Conservation (phyloP, 345 rosid species). For the Erodium maritimum region DNA sequence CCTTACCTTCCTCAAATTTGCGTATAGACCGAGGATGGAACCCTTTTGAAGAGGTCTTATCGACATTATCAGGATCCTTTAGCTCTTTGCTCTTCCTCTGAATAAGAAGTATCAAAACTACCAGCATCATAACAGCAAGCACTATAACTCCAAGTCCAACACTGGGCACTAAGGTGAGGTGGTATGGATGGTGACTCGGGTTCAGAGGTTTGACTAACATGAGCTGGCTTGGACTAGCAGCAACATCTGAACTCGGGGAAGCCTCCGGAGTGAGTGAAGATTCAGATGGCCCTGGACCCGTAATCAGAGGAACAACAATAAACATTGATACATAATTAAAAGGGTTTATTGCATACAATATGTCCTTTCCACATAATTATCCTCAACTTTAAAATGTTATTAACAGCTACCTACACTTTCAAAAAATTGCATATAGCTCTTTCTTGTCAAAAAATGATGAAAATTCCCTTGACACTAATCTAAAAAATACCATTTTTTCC, state of each 20-base stretch:
- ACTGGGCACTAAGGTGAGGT: conserved; percentile 46
- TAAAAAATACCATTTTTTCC: too few relatives aligned
- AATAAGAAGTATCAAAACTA: conserved; percentile 59
- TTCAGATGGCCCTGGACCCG: conserved; percentile 35
- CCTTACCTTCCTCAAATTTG: conserved; percentile 60
- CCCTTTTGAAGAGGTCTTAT: conserved; percentile 36
- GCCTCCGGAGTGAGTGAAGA: conserved; percentile 35
- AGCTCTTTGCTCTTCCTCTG: conserved; percentile 53
- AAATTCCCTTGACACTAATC: too few relatives aligned
- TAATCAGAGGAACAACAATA: conserved; percentile 7
- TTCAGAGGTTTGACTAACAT: conserved; percentile 26
- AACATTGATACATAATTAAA: neutral
- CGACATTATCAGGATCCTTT: conserved; percentile 31
- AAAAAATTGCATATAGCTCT: too few relatives aligned
- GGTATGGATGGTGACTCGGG: conserved; percentile 42
- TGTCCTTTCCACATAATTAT: too few relatives aligned
- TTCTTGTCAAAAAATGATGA: too few relatives aligned
- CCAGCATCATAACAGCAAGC: conserved; percentile 44
- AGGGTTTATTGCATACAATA: too few relatives aligned
- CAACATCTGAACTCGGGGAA: conserved; percentile 45
- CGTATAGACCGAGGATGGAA: conserved; percentile 34
- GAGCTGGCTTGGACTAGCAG: conserved; percentile 60
- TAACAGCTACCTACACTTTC: too few relatives aligned
- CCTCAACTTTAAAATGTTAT: too few relatives aligned
- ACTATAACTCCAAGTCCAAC: conserved; percentile 63